Conservation (phyloP, 352 stramenopile genomes). For the Globisporangium rhizosaccharum region DNA sequence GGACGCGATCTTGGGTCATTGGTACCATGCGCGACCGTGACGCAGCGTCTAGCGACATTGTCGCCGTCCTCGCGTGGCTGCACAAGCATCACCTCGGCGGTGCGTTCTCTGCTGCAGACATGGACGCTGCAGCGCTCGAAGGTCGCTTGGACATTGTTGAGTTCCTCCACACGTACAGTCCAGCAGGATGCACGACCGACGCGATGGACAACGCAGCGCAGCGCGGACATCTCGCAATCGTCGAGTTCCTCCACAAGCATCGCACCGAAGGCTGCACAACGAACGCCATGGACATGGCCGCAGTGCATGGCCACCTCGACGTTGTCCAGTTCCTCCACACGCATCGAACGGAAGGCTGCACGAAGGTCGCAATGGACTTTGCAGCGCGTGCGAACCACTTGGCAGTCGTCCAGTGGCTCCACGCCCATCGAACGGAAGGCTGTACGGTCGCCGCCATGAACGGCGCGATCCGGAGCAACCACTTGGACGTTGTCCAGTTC, state of each 20-base stretch:
- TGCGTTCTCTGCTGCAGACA: neutral
- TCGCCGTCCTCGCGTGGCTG: neutral
- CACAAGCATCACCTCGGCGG: constrained; percentile 5
- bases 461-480: constrained; percentile 6
- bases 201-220: constrained; percentile 12
- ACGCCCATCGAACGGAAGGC: constrained; percentile 2
- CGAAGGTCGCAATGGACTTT: constrained; percentile 8
- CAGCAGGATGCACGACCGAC: constrained; percentile 8
- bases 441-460: constrained; percentile 11
- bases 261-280: constrained; percentile 13
- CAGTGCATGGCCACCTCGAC: constrained; percentile 3
- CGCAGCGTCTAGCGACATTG: neutral
- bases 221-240: constrained; percentile 8
- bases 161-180: constrained; percentile 5
- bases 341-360: constrained; percentile 9
- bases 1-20: constrained; percentile 2
- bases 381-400: constrained; percentile 7
- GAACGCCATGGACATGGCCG: constrained; percentile 11
- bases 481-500: constrained; percentile 13
- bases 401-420: constrained; percentile 8
- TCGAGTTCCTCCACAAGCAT: constrained; percentile 9
- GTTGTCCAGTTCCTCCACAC: constrained; percentile 9
- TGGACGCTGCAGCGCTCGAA: constrained; percentile 3
- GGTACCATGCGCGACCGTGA: neutral
- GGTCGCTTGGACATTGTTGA: constrained; percentile 6